These are phyloP conservation scores for Leishmania turanica DNA, from an alignment of 208 protist genomes.

Conservation along the genomic window DNA sequence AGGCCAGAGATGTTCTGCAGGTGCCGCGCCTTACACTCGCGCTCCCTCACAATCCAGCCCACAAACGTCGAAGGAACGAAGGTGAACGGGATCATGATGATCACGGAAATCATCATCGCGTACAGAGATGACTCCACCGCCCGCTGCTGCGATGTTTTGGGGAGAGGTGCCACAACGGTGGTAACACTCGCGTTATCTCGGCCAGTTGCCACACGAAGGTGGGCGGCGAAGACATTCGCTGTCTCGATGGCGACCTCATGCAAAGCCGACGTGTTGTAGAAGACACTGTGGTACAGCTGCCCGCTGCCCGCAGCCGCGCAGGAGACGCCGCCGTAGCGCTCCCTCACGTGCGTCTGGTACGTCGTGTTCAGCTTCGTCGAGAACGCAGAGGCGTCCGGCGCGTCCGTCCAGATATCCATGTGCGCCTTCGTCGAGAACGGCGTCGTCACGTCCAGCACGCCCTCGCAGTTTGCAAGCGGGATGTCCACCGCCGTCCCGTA, in stretches of 20 bases:
- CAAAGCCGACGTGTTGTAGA: conserved; percentile 48
- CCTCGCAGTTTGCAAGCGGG: conserved; percentile 33
- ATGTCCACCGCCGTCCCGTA: conserved; percentile 38
- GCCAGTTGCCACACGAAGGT: conserved; percentile 13
- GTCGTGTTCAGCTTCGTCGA: conserved; percentile 14
- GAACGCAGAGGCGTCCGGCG: not conserved
- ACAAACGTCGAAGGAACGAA: conserved; percentile 60
- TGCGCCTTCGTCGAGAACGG: conserved; percentile 12
- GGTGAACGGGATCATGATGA: conserved; percentile 65
- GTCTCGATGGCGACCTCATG: conserved; percentile 44
- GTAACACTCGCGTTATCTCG: not conserved
- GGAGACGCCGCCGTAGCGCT: not conserved
- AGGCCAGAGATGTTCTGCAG: conserved; percentile 72
- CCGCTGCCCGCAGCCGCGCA: not conserved
- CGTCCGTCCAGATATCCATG: conserved; percentile 19
- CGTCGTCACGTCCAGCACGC: conserved; percentile 16
- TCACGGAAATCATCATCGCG: conserved; percentile 23
- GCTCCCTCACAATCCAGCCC: conserved; percentile 73
- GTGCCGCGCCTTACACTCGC: conserved; percentile 56
- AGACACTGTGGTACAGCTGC: conserved; percentile 1
- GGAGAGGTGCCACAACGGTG: not conserved
- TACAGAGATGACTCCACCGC: not conserved
- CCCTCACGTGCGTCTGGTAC: conserved; percentile 6
- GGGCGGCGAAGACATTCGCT: conserved; percentile 38
- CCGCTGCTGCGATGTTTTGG: not conserved